Percentiles rank a stretch among this genome's conserved stretches.
phyloP scores from a whole-genome alignment of 2,329 filamentous ascomycete genomes.

The Alternaria brassicicola region DNA sequence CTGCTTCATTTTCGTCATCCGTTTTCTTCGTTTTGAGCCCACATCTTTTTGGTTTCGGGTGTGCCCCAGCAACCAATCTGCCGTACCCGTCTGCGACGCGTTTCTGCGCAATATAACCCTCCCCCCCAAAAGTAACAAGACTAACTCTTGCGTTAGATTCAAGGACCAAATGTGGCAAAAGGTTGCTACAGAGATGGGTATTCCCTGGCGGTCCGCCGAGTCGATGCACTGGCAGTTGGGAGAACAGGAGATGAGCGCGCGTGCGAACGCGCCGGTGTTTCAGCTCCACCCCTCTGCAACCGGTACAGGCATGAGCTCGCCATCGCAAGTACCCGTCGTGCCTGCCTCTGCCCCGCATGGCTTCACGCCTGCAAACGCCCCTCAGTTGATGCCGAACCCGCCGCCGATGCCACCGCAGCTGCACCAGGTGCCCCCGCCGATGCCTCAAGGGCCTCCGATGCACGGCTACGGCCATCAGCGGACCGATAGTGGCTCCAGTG shows the following conservation, averaged over 20 bases:
- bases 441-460: conserved; percentile 31
- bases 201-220: conserved; percentile 94
- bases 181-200: conserved; percentile 90
- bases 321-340: conserved; percentile 33
- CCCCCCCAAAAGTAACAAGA: conserved; percentile 7
- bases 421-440: conserved; percentile 33
- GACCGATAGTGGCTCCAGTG: conserved; percentile 42
- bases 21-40: conserved; percentile 2
- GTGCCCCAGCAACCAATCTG: not conserved
- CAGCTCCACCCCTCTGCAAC: conserved; percentile 55
- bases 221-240: conserved; percentile 99
- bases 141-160: conserved; percentile 66
- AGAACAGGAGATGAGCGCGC: conserved; percentile 89
- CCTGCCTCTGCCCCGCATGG: conserved; percentile 37
- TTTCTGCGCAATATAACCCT: conserved; percentile 2
- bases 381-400: conserved; percentile 42
- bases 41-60: conserved; percentile 17
- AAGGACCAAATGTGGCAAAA: conserved; percentile 98
- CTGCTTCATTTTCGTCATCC: conserved; percentile 3
- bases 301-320: conserved; percentile 38
- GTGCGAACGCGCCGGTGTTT: conserved; percentile 89
- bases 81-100: conserved; percentile 12
- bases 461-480: conserved; percentile 42
- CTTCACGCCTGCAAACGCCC: conserved; percentile 50
- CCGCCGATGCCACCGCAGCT: conserved; percentile 31